These are phyloP conservation scores for Penicillium sp. DNA, from an alignment of 2,329 filamentous ascomycete genomes.

Conservation along the genomic window DNA sequence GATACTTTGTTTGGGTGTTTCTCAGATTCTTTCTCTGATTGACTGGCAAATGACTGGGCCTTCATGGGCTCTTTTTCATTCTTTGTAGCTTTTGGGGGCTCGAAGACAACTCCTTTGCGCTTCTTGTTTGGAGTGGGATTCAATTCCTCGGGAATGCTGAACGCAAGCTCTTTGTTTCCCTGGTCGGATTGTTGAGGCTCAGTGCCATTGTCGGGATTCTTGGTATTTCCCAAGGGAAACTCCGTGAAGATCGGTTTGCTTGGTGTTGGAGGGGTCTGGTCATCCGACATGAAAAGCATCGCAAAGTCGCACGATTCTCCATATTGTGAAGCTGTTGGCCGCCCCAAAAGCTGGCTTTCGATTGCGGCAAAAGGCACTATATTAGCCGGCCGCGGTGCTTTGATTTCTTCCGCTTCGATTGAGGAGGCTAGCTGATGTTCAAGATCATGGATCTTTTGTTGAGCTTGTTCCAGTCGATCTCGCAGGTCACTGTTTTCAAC, in stretches of 20 bases:
- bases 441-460: conserved; percentile 20
- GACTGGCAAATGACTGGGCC: background rate
- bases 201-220: background rate
- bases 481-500: conserved; percentile 19
- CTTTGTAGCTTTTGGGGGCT: background rate
- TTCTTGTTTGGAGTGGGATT: conserved; percentile 2
- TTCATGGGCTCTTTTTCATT: background rate
- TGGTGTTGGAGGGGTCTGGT: conserved; percentile 1
- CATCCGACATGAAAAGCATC: conserved; percentile 28
- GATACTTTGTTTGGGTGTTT: conserved; percentile 5
- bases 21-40: background rate
- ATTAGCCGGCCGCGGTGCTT: background rate
- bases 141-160: too few species aligned
- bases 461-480: conserved; percentile 20
- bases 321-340: conserved; percentile 13
- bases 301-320: conserved; percentile 30
- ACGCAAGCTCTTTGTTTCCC: background rate
- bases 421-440: conserved; percentile 13
- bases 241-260: background rate
- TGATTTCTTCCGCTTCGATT: background rate
- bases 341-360: conserved; percentile 20
- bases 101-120: conserved; percentile 29
- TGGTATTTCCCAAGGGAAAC: background rate
- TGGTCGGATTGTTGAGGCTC: background rate
- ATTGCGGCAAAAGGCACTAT: conserved; percentile 38